Evolutionary conservation across 2,329 filamentous ascomycete species (phyloP).

Genomic region (Colletotrichum cuscutae): DNA sequence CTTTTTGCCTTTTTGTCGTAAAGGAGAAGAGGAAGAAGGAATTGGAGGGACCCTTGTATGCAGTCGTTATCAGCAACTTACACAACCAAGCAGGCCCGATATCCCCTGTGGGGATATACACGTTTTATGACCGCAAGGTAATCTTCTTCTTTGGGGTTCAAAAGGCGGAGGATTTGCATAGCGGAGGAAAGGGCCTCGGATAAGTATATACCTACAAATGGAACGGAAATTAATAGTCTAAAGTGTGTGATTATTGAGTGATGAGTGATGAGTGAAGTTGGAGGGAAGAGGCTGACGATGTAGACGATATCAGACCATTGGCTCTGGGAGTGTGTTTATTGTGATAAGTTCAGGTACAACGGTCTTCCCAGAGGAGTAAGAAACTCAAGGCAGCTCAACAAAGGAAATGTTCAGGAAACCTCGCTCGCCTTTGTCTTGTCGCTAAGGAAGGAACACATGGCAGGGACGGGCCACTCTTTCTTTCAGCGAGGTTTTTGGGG

Average conservation of each 20-base stretch:
- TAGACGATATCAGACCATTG: no score
- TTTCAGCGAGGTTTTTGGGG: background rate
- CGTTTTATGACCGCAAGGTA: background rate
- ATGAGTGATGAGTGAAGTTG: no score
- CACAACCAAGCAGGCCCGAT: background rate
- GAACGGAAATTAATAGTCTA: conserved; percentile 9
- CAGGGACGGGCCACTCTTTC: background rate
- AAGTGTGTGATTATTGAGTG: no score
- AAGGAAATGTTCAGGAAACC: no score
- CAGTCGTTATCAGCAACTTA: conserved; percentile 5
- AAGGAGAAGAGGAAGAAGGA: background rate
- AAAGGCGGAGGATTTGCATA: background rate
- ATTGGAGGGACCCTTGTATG: background rate
- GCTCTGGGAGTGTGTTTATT: no score
- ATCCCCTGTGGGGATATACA: background rate
- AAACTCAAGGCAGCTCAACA: no score
- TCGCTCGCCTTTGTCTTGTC: no score
- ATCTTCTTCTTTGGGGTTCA: background rate
- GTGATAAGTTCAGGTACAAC: no score
- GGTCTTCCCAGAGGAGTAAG: no score
- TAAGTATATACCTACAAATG: conserved; percentile 3
- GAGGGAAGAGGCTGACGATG: no score
- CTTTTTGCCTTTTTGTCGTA: background rate
- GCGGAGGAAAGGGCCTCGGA: conserved; percentile 1
- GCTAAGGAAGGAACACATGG: no score